Conservation (phyloP, 2,329 filamentous ascomycete genomes). For the Aureobasidium sp. region DNA sequence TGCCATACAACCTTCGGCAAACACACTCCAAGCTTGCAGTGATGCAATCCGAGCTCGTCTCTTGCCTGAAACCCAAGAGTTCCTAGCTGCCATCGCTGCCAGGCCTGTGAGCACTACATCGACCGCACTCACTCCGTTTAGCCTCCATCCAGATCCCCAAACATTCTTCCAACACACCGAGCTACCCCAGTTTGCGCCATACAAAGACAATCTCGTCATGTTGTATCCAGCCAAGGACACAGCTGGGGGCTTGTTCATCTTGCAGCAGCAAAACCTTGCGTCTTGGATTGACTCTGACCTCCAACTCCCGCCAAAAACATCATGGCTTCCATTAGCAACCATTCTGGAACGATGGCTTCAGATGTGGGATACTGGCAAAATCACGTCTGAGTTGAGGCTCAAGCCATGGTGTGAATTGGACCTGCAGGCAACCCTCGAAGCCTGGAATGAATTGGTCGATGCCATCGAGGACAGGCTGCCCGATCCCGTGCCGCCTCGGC, state of each 20-base stretch:
- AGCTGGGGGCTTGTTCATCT: neutral
- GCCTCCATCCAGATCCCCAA: neutral
- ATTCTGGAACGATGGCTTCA: neutral
- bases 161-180: neutral
- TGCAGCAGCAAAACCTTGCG: neutral
- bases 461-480: neutral
- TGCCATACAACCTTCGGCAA: neutral
- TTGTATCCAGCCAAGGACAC: neutral
- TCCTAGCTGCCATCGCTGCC: neutral
- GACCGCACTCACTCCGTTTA: neutral
- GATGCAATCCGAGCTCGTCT: neutral
- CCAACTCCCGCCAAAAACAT: neutral
- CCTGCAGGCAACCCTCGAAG: neutral
- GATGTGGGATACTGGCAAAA: neutral
- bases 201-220: neutral
- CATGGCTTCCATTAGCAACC: neutral
- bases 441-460: neutral
- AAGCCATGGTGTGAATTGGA: neutral
- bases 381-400: neutral
- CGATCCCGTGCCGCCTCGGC: neutral
- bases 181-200: neutral
- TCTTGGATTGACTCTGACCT: neutral
- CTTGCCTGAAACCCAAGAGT: neutral
- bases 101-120: neutral
- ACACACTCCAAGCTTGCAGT: neutral